These are phyloP conservation scores for Cercospora sp. DNA, from an alignment of 2,329 filamentous ascomycete species.

Conservation along the genomic window DNA sequence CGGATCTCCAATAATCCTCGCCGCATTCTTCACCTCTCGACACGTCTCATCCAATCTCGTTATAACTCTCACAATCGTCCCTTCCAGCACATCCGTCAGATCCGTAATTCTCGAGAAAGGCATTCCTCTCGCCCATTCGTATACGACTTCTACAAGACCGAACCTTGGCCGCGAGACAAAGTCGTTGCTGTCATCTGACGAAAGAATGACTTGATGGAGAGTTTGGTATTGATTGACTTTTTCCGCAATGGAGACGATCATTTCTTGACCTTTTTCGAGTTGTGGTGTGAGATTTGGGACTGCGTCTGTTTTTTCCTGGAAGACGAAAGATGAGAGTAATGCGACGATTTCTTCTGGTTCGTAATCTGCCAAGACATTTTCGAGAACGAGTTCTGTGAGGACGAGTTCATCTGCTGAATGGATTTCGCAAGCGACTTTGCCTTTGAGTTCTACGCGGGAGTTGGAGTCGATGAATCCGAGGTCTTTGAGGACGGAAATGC, in stretches of 20 bases:
- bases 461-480: conserved; percentile 87
- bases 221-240: conserved; percentile 91
- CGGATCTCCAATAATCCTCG: conserved; percentile 91
- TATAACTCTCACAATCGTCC: conserved; percentile 94
- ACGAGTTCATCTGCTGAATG: conserved; percentile 96
- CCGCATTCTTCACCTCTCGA: conserved; percentile 94
- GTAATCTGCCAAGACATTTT: conserved; percentile 93
- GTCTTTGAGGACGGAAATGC: conserved; percentile 86
- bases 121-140: conserved; percentile 98
- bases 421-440: conserved; percentile 97
- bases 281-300: conserved; percentile 78
- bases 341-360: conserved; percentile 96
- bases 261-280: conserved; percentile 77
- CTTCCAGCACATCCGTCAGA: conserved; percentile 92
- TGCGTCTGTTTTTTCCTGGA: conserved; percentile 90
- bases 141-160: conserved; percentile 94
- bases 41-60: conserved; percentile 94
- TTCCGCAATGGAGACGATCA: conserved; percentile 86
- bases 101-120: conserved; percentile 97
- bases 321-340: conserved; percentile 89
- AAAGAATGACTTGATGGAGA: conserved; percentile 86
- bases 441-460: conserved; percentile 88
- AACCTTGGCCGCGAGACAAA: conserved; percentile 86
- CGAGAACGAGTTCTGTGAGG: conserved; percentile 90
- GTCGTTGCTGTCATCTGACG: conserved; percentile 86